Evolutionary conservation across 1,139 yeast genomes (phyloP), one percentile per base, ranked within the genome.

Genomic region (Candida sp.): DNA sequence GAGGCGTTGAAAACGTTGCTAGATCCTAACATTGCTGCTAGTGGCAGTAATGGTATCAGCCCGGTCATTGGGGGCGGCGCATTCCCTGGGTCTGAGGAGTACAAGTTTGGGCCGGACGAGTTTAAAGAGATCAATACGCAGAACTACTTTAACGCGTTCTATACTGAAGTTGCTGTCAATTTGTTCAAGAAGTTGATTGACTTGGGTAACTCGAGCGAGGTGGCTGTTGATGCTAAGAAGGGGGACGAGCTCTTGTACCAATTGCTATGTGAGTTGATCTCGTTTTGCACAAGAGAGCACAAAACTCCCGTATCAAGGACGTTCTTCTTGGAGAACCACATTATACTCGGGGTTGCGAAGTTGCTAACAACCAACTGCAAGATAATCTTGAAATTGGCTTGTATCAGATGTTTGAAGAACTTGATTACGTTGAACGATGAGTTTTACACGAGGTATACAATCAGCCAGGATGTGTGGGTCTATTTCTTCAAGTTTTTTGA

Each of bases 1-100:
- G 97, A 92, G 68, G 96, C 97, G 0, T 70, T 93, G 46, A 85
- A 86, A 61, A 84, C 86, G 1, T 69, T 92, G 39, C 72, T 91
- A 12, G 94, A 88, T 61, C 85, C 91, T 1, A 78, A 78, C 49
- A 70, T 74, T 7, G 73, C 77, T 3, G 44, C 44, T 9, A 47
- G 28, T 35, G 50, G 44, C 2, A 49, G 28, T 27, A 30, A 33
- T 32, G 53, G 47, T 35, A 25, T 49, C 6, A 44, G 47, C 28
- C 33, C 44, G 3, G 25, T 35, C 6, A 42, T 32, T 8, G 53
- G 45, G n/a, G 39, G 42, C 26, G 47, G 44, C 11, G 27, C 25
- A 9, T 40, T 35, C 8, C 31, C 44, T 31, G 48, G 27, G 35
- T 1, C 38, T 30, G 45, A 42, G 7, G 45, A 42, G 11, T 42